Evolutionary conservation across 2,329 filamentous ascomycete species (phyloP), one percentile per base, ranked within the genome.

Genomic region (Fusarium irregulare): DNA sequence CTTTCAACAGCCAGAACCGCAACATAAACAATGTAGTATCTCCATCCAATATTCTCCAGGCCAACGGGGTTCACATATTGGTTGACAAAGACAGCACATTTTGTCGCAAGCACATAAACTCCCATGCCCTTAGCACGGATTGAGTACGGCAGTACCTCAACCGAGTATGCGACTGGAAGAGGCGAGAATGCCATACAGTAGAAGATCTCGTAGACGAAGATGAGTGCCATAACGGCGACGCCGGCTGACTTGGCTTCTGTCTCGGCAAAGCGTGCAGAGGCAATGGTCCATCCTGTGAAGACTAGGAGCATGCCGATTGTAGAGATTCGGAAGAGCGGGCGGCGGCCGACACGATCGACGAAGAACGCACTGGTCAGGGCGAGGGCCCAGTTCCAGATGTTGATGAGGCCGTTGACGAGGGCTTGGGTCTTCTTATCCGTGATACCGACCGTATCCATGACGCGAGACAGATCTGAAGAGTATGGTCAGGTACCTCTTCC

Each of bases 21-120:
- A 44, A 86, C 84, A 58, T 88, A 89, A 18, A 89, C 80, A 64
- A 89, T 85, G 76, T 88, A 89, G 66, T 85, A 89, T 69, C 80
- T 83, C 81, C 85, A 88, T 0, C 80, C 80, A 27, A 88, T 82
- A 4, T 81, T 73, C 0, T 80, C 81, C 1, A 89, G 75, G 0
- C 83, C 87, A 55, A 85, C 84, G 0, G 87, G 87, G 30, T 85
- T 84, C 18, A 89, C 85, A 6, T 73, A 77, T 40, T 78, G 73
- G 42, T 78, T 78, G 6, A 77, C 71, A 40, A 79, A 77, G 1
- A 78, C 75, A 18, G 73, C 75, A 4, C 48, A 62, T n/a, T 77
- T 77, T 7, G 75, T 77, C 0, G 74, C 55, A 14, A 77, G 73
- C 2, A 77, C 73, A 4, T 76, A 77, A 1, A 71, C 70, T 0